phyloP scores from a whole-genome alignment of 2,329 filamentous ascomycete species.

The Aspergillus transmontanensis region DNA sequence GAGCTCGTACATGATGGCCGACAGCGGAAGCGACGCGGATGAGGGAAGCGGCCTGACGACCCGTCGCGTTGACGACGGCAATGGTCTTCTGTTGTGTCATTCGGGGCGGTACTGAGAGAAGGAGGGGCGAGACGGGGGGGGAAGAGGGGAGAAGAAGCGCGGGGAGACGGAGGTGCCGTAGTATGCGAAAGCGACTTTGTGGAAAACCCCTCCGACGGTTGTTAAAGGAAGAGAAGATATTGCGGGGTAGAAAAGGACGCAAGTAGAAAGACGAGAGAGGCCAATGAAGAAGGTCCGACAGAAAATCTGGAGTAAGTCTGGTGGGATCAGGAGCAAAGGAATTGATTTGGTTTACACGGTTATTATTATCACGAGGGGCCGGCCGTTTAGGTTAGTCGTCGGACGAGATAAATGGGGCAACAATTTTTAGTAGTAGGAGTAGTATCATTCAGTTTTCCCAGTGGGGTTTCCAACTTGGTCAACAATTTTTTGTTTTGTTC shows the following conservation, averaged over 20 bases:
- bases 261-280: slow-evolving; percentile 12
- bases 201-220: not conserved
- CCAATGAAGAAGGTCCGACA: slow-evolving; percentile 17
- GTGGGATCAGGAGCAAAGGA: not conserved
- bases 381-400: not conserved
- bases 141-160: slow-evolving; percentile 3
- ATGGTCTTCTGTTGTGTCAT: slow-evolving; percentile 69
- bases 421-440: not conserved
- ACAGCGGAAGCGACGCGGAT: slow-evolving; percentile 92
- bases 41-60: slow-evolving; percentile 91
- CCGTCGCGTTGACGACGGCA: slow-evolving; percentile 93
- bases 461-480: too few species aligned
- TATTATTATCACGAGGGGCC: slow-evolving; percentile 4
- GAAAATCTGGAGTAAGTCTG: slow-evolving; percentile 17
- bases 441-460: not conserved
- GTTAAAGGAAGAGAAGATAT: slow-evolving; percentile 10
- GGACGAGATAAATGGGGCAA: slow-evolving; percentile 1
- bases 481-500: not conserved
- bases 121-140: not conserved
- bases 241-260: slow-evolving; percentile 22
- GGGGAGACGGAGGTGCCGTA: slow-evolving; percentile 10
- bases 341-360: not conserved
- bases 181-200: not conserved
- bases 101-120: slow-evolving; percentile 18
- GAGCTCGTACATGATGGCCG: slow-evolving; percentile 89